Conservation (phyloP, 306 rosid genomes). For the Trichosanthes cucumerina region DNA sequence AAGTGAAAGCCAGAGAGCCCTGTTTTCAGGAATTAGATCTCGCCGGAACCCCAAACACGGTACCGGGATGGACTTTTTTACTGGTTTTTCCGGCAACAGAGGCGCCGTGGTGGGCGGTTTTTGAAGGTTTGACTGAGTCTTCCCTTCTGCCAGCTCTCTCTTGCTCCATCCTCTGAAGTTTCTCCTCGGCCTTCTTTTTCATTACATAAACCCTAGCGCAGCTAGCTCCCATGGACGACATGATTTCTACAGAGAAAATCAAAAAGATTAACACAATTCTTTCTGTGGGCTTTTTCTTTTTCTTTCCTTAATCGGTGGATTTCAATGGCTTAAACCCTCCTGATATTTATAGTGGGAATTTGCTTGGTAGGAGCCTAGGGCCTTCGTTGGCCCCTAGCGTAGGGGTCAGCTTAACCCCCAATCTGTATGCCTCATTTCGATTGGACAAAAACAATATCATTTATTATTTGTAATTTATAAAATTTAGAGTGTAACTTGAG, state of each 20-base stretch:
- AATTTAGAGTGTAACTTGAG: no score
- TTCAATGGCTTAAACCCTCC: neutral
- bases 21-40: neutral
- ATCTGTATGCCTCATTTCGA: neutral
- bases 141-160: conserved; percentile 12
- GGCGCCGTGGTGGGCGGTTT: neutral
- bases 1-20: neutral
- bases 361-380: neutral
- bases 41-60: neutral
- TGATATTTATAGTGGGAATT: neutral
- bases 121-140: neutral
- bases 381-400: conserved; percentile 1
- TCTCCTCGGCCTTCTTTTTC: conserved; percentile 28
- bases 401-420: neutral
- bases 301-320: neutral
- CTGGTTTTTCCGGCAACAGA: neutral
- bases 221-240: conserved; percentile 34
- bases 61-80: conserved; percentile 6
- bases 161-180: conserved; percentile 23
- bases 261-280: neutral
- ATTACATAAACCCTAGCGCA: conserved; percentile 31
- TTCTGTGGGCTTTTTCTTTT: neutral
- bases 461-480: no score
- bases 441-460: neutral
- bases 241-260: neutral